Percentiles rank a stretch among this genome's conserved stretches.
Conservation (phyloP, 208 protist genomes). For the Crithidia expoeki region DNA sequence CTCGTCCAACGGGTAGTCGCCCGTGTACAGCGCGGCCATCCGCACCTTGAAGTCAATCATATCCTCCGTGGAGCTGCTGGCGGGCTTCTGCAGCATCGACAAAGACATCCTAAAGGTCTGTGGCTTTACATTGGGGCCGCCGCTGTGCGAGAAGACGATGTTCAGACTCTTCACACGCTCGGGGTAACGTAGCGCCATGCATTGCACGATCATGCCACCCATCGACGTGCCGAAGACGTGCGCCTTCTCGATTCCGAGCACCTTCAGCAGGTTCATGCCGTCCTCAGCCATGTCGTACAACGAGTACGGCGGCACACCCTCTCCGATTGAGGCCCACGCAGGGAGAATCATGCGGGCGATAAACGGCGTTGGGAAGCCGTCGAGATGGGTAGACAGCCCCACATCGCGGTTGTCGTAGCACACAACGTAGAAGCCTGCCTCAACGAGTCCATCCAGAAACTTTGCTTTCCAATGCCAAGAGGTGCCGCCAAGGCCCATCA, state of each 20-base stretch:
- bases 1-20: constrained; percentile 48
- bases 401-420: constrained; percentile 80
- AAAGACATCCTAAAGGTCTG: constrained; percentile 38
- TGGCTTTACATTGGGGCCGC: constrained; percentile 44
- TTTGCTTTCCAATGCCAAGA: constrained; percentile 21
- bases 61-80: constrained; percentile 38
- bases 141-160: constrained; percentile 58
- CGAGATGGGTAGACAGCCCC: constrained; percentile 66
- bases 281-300: constrained; percentile 76
- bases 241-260: constrained; percentile 48
- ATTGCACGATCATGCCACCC: constrained; percentile 85
- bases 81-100: constrained; percentile 48
- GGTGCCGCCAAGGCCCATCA: constrained; percentile 46
- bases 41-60: constrained; percentile 49
- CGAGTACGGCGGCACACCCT: constrained; percentile 56
- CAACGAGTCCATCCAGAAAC: constrained; percentile 47
- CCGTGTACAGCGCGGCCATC: constrained; percentile 25
- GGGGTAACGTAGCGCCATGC: constrained; percentile 57
- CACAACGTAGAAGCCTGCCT: constrained; percentile 61
- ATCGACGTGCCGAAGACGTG: constrained; percentile 72
- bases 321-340: constrained; percentile 44
- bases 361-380: constrained; percentile 33
- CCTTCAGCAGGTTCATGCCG: constrained; percentile 53
- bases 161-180: constrained; percentile 51
- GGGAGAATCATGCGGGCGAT: constrained; percentile 57